Base-by-base conservation (phyloP, 106 monocot species). In the Cymbidium sinense region DNA sequence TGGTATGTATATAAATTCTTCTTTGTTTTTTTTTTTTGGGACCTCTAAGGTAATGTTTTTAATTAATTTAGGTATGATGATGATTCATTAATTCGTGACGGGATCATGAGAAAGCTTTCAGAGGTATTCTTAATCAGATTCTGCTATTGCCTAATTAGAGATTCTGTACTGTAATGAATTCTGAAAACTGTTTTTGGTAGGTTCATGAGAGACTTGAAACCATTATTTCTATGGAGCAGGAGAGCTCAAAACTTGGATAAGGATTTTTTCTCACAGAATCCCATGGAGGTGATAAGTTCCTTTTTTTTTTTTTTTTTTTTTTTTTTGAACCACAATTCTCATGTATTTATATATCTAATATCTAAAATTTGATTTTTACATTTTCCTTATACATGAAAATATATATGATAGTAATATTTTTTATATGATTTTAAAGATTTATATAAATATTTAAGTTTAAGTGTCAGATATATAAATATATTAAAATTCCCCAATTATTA, bases 181-280 rank as follows among this genome's bases (percentile, higher is more conserved):
- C 36, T 54, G 34, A 23, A 64, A 29, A 37, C 31, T 12, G 12
- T 76, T 23, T 73, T 18, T 75, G 20, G 37, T 77, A 96, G 96
- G 93, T 91, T 11, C 88, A 89, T 85, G 91, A 89, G 61, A 91
- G 96, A 79, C 86, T 96, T 78, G 89, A 85, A 70, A 47, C 52
- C 72, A 86, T 93, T 64, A 85, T 96, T 81, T 79, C 87, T 50
- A 89, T 96, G 88, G 96, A 96, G 86, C 93, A 88, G 75, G 91
- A 96, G 81, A 96, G 88, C 77, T 82, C 96, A 37, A 80, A 72
- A 35, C 71, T 72, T 72, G 71, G 27, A 39, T 39, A 72, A 39
- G 21, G n/a, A 39, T n/a, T 37, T 9, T 7, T 27, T 62, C 13
- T 11, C 13, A 13, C 2, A 47, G 47, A 47, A n/a, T n/a, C 13